These are phyloP conservation scores for Cystoisospora suis DNA, from an alignment of 169 alveolate genomes.

Conservation along the genomic window DNA sequence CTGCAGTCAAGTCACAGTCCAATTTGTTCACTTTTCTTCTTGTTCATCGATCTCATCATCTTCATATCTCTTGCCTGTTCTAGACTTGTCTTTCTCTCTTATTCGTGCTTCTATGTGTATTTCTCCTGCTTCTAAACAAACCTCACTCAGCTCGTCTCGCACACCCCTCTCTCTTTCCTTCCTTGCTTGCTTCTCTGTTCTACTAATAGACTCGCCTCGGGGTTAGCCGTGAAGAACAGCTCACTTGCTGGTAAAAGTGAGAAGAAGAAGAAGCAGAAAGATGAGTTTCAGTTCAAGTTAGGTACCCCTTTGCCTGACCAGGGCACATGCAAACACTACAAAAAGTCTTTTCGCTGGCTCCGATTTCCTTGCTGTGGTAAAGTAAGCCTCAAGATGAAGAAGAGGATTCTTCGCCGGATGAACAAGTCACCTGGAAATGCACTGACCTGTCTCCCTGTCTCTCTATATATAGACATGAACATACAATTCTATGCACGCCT, in stretches of 20 bases:
- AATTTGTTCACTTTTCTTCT: neutral
- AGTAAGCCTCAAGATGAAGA: constrained; percentile 41
- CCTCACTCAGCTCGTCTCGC: no score
- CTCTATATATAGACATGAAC: neutral
- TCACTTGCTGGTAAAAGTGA: no score
- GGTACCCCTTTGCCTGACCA: constrained; percentile 85
- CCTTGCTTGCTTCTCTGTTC: no score
- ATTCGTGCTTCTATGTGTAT: no score
- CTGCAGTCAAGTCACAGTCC: no score
- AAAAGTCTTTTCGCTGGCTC: constrained; percentile 87
- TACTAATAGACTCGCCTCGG: no score
- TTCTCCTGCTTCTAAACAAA: no score
- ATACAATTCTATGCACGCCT: neutral
- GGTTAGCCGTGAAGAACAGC: neutral
- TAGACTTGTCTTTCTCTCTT: no score
- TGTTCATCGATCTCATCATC: no score
- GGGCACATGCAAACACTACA: constrained; percentile 88
- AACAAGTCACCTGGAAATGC: neutral
- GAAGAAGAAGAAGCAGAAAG: constrained; percentile 38
- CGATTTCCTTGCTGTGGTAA: constrained; percentile 89
- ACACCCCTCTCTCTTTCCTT: no score
- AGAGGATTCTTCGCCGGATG: neutral
- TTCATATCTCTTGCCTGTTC: no score
- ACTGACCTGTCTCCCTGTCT: neutral
- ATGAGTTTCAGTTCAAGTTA: constrained; percentile 43